These are phyloP conservation scores for Cotoneaster glaucophyllus DNA, from an alignment of 306 rosid genomes.

Conservation along the genomic window DNA sequence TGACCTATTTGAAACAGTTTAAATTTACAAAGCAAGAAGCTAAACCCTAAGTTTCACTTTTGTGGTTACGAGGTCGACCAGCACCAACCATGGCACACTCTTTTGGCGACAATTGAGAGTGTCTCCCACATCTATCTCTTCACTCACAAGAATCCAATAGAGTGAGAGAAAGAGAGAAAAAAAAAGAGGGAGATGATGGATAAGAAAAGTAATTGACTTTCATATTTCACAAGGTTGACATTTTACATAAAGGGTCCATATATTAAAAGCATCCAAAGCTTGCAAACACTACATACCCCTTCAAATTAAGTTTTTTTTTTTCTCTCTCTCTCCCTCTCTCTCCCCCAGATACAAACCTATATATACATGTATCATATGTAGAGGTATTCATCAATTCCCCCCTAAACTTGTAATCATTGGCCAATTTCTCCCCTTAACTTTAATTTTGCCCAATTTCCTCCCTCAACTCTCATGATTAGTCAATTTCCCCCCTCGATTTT, in stretches of 20 bases:
- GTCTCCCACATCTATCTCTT: conserved; percentile 90
- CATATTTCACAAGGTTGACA: conserved; percentile 74
- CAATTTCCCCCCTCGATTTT: too few relatives aligned
- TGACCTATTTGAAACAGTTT: neutral
- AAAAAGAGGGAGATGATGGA: conserved; percentile 15
- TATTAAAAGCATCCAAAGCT: conserved; percentile 80
- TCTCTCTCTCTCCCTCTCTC: neutral
- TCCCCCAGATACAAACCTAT: neutral
- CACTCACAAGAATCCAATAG: conserved; percentile 70
- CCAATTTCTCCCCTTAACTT: too few relatives aligned
- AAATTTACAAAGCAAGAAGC: conserved; percentile 24
- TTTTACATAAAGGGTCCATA: conserved; percentile 31
- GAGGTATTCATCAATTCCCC: too few relatives aligned
- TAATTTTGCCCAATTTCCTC: too few relatives aligned
- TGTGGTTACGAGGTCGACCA: conserved; percentile 42
- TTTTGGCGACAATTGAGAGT: conserved; percentile 59
- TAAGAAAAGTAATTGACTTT: conserved; percentile 62
- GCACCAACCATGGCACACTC: conserved; percentile 41
- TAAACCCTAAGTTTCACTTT: conserved; percentile 23
- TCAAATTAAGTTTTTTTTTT: conserved; percentile 7
- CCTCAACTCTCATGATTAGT: too few relatives aligned
- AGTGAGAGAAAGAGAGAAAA: conserved; percentile 8
- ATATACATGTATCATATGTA: neutral
- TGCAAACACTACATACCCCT: conserved; percentile 21
- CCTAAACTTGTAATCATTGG: too few relatives aligned